Percentiles rank a stretch among this genome's conserved stretches.
Evolutionary conservation across 1,284 basidiomycete genomes (phyloP).

Genomic region (Xerocomus nothofagi): DNA sequence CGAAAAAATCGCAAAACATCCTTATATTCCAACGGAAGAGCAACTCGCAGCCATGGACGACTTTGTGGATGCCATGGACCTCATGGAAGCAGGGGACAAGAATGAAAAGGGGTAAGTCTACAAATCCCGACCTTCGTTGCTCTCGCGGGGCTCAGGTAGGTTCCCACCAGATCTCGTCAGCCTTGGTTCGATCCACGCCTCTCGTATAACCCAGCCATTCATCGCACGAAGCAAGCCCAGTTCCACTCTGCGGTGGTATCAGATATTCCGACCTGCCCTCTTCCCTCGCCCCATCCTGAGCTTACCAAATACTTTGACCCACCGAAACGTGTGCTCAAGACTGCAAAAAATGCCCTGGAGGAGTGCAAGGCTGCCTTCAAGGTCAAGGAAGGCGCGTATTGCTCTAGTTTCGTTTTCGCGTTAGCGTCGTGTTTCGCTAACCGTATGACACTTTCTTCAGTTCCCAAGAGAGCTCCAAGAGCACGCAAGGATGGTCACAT

Average conservation of each 20-base stretch:
- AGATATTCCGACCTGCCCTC: constrained; percentile 70
- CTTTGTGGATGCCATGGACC: constrained; percentile 85
- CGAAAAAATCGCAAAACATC: constrained; percentile 70
- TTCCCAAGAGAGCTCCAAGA: constrained; percentile 54
- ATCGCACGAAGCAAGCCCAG: constrained; percentile 90
- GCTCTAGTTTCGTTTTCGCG: neutral
- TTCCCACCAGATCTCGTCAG: constrained; percentile 47
- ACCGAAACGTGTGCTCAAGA: constrained; percentile 66
- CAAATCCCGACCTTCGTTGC: neutral
- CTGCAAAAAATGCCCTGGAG: constrained; percentile 54
- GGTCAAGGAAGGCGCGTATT: constrained; percentile 65
- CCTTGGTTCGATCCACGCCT: constrained; percentile 79
- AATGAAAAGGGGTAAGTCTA: constrained; percentile 65
- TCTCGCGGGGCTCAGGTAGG: constrained; percentile 2
- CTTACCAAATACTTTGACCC: constrained; percentile 82
- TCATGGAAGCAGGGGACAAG: constrained; percentile 71
- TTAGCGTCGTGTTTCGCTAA: constrained; percentile 4
- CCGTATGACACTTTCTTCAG: constrained; percentile 33
- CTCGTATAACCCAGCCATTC: constrained; percentile 88
- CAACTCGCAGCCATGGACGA: constrained; percentile 83
- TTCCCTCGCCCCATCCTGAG: constrained; percentile 84
- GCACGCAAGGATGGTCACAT: constrained; percentile 58
- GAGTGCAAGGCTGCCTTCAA: constrained; percentile 68
- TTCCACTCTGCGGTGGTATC: constrained; percentile 81
- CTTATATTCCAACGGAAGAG: constrained; percentile 79